Percentiles rank a stretch among this genome's conserved stretches.
Conservation (phyloP, 495 filamentous ascomycete genomes). For the Penicillium maclennaniae region DNA sequence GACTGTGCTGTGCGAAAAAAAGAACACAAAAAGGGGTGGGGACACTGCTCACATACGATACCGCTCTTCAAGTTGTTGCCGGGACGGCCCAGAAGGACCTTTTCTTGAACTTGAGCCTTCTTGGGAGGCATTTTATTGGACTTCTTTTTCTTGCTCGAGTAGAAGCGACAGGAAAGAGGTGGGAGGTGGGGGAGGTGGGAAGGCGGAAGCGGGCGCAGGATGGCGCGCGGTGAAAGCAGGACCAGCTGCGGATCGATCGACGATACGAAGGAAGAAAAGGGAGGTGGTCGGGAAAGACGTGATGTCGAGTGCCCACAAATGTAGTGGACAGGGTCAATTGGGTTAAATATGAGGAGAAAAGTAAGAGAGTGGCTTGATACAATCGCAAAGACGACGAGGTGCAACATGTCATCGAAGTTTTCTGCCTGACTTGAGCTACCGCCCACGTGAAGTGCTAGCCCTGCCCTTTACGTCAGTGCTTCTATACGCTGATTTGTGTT, state of each 20-base stretch:
- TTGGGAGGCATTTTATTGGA: conserved; percentile 53
- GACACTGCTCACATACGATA: conserved; percentile 77
- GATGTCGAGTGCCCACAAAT: conserved; percentile 34
- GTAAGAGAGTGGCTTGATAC: conserved; percentile 1
- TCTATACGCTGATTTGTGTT: background rate
- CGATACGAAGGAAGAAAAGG: conserved; percentile 31
- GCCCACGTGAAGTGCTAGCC: conserved; percentile 27
- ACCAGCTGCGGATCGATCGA: conserved; percentile 48
- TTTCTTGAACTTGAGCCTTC: conserved; percentile 52
- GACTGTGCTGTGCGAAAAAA: conserved; percentile 35
- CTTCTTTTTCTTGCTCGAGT: conserved; percentile 47
- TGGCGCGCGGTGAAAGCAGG: conserved; percentile 40
- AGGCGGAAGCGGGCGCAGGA: conserved; percentile 28
- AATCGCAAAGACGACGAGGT: background rate
- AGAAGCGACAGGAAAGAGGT: conserved; percentile 36
- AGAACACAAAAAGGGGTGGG: conserved; percentile 35
- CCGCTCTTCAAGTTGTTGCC: conserved; percentile 99
- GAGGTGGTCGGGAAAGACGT: conserved; percentile 33
- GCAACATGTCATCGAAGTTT: conserved; percentile 23
- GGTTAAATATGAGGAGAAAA: conserved; percentile 10
- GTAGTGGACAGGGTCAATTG: conserved; percentile 26
- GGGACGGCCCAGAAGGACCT: conserved; percentile 76
- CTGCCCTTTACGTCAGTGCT: conserved; percentile 18
- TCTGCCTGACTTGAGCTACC: conserved; percentile 22
- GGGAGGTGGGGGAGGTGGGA: conserved; percentile 27